phyloP scores from a whole-genome alignment of 441 rosid genomes.

The Bocquillonia castaneifolia region DNA sequence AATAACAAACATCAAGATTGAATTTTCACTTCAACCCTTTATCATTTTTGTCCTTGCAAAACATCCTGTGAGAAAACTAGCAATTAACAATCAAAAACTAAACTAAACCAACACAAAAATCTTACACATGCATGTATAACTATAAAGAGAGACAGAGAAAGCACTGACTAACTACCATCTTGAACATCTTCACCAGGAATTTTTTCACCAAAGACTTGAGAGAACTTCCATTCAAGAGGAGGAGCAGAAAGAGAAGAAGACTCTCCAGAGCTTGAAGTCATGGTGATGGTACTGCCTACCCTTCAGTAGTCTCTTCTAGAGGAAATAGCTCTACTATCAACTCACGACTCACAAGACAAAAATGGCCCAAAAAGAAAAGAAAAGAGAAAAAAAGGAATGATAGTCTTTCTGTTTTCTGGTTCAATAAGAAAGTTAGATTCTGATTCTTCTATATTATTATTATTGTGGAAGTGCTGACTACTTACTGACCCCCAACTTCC shows the following conservation, averaged over 20 bases:
- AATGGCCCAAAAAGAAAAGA: background rate
- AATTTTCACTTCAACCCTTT: background rate
- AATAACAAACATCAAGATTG: background rate
- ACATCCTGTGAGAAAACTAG: background rate
- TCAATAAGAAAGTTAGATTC: background rate
- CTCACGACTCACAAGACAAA: no score
- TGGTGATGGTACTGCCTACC: no score
- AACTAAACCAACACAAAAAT: background rate
- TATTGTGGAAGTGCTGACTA: background rate
- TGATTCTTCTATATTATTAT: no score
- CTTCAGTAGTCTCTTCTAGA: no score
- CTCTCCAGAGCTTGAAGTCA: conserved; percentile 17
- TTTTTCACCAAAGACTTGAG: conserved; percentile 61
- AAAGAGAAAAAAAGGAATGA: background rate
- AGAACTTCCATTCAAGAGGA: conserved; percentile 52
- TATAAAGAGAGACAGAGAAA: background rate
- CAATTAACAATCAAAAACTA: background rate
- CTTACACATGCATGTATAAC: background rate
- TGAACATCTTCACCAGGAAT: conserved; percentile 49
- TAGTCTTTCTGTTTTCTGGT: background rate
- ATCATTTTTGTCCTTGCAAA: background rate
- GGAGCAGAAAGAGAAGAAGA: conserved; percentile 24
- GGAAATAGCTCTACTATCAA: no score
- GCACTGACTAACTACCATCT: conserved; percentile 37
- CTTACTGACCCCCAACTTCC: background rate